Conservation (phyloP, 192 early-diverging fungal species). For the Haplosporangium gracile region DNA sequence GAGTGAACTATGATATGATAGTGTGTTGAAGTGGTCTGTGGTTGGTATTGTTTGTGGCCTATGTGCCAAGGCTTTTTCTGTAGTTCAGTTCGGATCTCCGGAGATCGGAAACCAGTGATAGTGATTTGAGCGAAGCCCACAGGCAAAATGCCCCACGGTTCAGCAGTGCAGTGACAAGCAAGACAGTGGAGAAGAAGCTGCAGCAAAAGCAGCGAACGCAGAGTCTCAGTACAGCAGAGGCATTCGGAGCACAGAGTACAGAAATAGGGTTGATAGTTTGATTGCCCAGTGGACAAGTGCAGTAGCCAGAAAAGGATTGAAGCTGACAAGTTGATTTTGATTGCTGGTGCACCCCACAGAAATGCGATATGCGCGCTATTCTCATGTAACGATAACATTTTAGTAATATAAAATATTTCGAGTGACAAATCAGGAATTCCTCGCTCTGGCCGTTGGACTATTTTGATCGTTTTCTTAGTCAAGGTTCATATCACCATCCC, state of each 20-base stretch:
- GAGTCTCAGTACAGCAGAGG: no score
- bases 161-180: background rate
- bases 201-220: background rate
- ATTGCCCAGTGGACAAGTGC: background rate
- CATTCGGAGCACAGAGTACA: no score
- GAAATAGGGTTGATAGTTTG: no score
- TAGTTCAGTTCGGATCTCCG: background rate
- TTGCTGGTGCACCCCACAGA: background rate
- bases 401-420: background rate
- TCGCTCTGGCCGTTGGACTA: background rate
- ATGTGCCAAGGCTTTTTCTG: background rate
- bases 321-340: background rate
- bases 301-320: background rate
- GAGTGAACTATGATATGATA: no score
- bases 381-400: background rate
- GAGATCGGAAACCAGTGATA: background rate
- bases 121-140: no score
- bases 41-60: no score
- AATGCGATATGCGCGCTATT: background rate
- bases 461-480: background rate
- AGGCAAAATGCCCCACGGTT: background rate
- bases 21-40: no score
- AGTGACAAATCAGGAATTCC: background rate
- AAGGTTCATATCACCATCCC: background rate
- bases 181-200: background rate